Percentiles rank a stretch among this genome's conserved stretches.
phyloP scores from a whole-genome alignment of 2,329 filamentous ascomycete genomes.

The Stylonectria norvegica region DNA sequence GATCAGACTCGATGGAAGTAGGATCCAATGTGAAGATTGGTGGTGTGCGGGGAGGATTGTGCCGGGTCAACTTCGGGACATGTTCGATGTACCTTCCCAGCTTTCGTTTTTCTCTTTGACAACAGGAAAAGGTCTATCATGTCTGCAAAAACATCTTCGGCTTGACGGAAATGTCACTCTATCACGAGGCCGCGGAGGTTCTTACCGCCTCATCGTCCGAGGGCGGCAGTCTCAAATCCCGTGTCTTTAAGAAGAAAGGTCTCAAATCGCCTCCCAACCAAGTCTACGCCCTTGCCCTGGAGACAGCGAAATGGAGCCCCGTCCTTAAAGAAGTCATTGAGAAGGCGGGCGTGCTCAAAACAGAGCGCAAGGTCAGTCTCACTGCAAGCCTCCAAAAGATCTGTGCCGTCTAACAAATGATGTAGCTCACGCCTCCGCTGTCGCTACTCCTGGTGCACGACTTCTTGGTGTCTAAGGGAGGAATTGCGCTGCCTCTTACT shows the following conservation, averaged over 20 bases:
- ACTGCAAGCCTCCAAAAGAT: background rate
- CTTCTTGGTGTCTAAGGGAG: slow-evolving; percentile 73
- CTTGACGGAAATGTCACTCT: slow-evolving; percentile 83
- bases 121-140: too few relatives aligned
- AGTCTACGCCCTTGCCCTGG: slow-evolving; percentile 81
- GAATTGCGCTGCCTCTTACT: slow-evolving; percentile 74
- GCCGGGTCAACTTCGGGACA: slow-evolving; percentile 1
- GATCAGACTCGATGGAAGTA: too few relatives aligned
- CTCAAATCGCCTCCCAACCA: slow-evolving; percentile 77
- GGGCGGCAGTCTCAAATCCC: slow-evolving; percentile 82
- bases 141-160: too few relatives aligned
- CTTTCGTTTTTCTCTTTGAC: background rate
- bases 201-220: slow-evolving; percentile 51
- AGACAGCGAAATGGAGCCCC: slow-evolving; percentile 86
- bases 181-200: slow-evolving; percentile 82
- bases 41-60: too few relatives aligned
- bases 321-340: slow-evolving; percentile 90
- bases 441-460: slow-evolving; percentile 84
- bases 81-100: slow-evolving; percentile 1
- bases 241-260: slow-evolving; percentile 71
- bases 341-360: slow-evolving; percentile 66
- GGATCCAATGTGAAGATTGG: too few relatives aligned
- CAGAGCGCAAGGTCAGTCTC: slow-evolving; percentile 73
- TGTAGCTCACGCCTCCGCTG: slow-evolving; percentile 73
- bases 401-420: slow-evolving; percentile 2